Conservation (phyloP, 208 protist species). For the Crithidia bombi region DNA sequence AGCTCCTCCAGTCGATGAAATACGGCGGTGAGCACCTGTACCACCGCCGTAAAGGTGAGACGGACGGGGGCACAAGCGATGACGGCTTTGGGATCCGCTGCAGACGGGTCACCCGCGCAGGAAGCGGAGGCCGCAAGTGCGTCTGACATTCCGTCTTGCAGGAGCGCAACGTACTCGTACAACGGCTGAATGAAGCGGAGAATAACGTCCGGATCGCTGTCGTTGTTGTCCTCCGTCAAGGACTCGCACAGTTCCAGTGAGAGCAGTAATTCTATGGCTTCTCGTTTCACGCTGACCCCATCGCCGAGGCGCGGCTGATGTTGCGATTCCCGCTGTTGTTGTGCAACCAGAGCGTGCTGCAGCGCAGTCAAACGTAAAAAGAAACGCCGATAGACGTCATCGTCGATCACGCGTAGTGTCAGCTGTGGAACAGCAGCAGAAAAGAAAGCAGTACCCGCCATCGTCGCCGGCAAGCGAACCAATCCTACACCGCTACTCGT, state of each 20-base stretch:
- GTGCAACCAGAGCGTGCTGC: conserved; percentile 9
- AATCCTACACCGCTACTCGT: background rate
- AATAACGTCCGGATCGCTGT: conserved; percentile 22
- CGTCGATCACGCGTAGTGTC: conserved; percentile 41
- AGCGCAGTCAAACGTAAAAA: conserved; percentile 47
- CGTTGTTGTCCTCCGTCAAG: background rate
- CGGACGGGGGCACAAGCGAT: conserved; percentile 7
- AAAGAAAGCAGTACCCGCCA: background rate
- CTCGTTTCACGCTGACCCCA: background rate
- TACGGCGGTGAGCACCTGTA: conserved; percentile 37
- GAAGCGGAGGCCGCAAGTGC: background rate
- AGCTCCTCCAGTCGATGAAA: conserved; percentile 52
- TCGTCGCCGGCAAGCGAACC: background rate
- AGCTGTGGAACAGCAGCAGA: conserved; percentile 5
- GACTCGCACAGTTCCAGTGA: conserved; percentile 10
- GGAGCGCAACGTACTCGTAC: conserved; percentile 40
- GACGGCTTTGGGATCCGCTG: background rate
- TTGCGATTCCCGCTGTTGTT: background rate
- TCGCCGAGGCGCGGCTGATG: background rate
- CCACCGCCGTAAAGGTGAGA: conserved; percentile 55
- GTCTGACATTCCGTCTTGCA: conserved; percentile 11
- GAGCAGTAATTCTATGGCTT: conserved; percentile 1
- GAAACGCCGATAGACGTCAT: conserved; percentile 61
- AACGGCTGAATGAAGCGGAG: conserved; percentile 47
- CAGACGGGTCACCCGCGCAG: background rate